phyloP scores from a whole-genome alignment of 352 stramenopile genomes.

The Thalassiosira hispida region DNA sequence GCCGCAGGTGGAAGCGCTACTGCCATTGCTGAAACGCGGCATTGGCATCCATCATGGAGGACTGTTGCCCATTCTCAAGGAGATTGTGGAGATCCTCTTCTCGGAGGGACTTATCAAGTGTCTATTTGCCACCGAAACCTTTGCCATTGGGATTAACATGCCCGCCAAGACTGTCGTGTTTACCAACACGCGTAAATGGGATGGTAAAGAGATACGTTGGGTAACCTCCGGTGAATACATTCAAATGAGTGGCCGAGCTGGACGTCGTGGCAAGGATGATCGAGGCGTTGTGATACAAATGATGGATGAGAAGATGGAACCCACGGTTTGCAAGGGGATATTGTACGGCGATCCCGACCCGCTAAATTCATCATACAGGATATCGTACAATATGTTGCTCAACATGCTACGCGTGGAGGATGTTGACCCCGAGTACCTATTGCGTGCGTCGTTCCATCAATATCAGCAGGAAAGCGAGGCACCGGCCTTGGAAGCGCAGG shows the following conservation, averaged over 20 bases:
- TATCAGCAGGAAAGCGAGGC: conserved; percentile 88
- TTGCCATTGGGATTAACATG: conserved; percentile 99
- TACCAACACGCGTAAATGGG: conserved; percentile 93
- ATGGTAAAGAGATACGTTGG: conserved; percentile 92
- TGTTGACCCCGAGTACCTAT: conserved; percentile 96
- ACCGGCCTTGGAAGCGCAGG: conserved; percentile 77
- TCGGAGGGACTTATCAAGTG: conserved; percentile 97
- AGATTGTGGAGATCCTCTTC: conserved; percentile 96
- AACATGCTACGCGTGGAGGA: conserved; percentile 99
- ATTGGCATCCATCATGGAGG: conserved; percentile 99
- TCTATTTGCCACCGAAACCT: conserved; percentile 97
- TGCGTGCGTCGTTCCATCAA: conserved; percentile 97
- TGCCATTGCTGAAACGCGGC: conserved; percentile 96
- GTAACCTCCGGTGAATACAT: conserved; percentile 96
- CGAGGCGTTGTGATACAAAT: conserved; percentile 98
- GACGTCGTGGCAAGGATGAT: conserved; percentile 96
- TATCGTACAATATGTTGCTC: conserved; percentile 99
- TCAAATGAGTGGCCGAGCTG: conserved; percentile 91
- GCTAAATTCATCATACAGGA: conserved; percentile 93
- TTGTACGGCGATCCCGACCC: conserved; percentile 91
- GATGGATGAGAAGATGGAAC: conserved; percentile 99
- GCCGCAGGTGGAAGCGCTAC: conserved; percentile 96
- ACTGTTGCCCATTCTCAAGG: conserved; percentile 98
- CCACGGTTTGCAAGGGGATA: conserved; percentile 93
- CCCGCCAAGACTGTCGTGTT: conserved; percentile 99